phyloP scores from a whole-genome alignment of 257 asterid species.

The Przewalskia tangutica region DNA sequence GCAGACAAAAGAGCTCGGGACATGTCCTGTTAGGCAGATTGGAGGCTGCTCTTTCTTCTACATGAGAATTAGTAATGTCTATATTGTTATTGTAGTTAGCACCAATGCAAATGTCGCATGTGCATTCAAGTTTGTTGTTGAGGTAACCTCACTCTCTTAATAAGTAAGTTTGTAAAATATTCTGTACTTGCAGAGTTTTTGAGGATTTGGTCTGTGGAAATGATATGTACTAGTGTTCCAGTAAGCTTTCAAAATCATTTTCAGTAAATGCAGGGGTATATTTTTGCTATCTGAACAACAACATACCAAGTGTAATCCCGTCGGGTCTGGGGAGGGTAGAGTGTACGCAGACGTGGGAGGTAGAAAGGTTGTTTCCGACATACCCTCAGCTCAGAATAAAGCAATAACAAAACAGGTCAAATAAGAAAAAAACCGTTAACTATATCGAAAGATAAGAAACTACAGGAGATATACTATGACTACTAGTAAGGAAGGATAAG shows the following conservation, averaged over 20 bases:
- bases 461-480: too few relatives aligned
- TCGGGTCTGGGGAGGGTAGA: too few relatives aligned
- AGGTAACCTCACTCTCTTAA: slow-evolving; percentile 42
- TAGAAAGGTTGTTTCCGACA: too few relatives aligned
- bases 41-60: slow-evolving; percentile 99
- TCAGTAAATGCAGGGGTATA: background rate
- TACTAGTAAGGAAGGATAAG: too few relatives aligned
- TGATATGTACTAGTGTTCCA: background rate
- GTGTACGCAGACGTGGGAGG: too few relatives aligned
- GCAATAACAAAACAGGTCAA: too few relatives aligned
- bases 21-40: slow-evolving; percentile 97
- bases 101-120: slow-evolving; percentile 98
- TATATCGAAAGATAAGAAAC: too few relatives aligned
- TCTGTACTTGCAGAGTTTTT: background rate
- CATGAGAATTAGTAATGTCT: slow-evolving; percentile 96
- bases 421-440: too few relatives aligned
- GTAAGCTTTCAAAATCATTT: background rate
- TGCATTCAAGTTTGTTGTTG: slow-evolving; percentile 98
- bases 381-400: too few relatives aligned
- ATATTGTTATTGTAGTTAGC: slow-evolving; percentile 98
- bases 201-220: background rate
- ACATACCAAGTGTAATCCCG: too few relatives aligned
- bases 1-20: slow-evolving; percentile 99
- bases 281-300: background rate
- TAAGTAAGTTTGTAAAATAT: background rate